Base-by-base conservation (phyloP, 192 early-diverging fungal species). In the Linderina pennispora region DNA sequence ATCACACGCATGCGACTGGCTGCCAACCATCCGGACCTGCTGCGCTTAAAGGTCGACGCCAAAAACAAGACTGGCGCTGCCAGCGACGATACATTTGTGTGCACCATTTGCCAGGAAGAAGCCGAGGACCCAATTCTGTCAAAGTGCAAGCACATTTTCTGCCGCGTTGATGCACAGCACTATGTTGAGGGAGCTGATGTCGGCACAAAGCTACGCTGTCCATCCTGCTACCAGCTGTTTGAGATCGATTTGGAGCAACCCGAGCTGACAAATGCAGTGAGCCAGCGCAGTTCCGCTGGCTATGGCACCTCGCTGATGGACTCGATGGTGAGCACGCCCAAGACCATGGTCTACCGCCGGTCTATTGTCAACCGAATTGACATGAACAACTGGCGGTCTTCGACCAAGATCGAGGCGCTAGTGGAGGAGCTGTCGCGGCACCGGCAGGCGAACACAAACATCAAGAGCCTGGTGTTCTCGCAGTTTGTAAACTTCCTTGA, bases 301-400 rank as follows among this genome's bases (percentile, higher is more conserved):
- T 25, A 8, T 2, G 46, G 25, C 36, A 40, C 49, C 5, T 52
- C 65, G 20, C 36, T 68, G 36, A 60, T 65, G 65, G 65, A 74
- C 25, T 50, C 55, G 18, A 64, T 68, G 65, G 33, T 64, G 24
- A 68, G 59, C 20, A 84, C 58, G 25, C 81, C 54, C 49, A 69
- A 43, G 16, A 68, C 62, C 53, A 73, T 50, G 33, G 77, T 53
- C 31, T 81, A 75, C 57, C 58, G 61, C 14, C 55, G 65, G 14
- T 86, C 83, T n/a, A 97, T 97, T 49, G 80, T 97, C 24, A 93
- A 92, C 55, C 84, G 89, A 24, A 91, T 97, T 37, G 80, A 97
- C 61, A 85, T 97, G 82, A 52, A 57, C 28, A 79, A 74, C 7
- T 97, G 93, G 93, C 61, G 85, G 26, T 90, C 87, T 35, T 89